Conservation (phyloP, 2,329 filamentous ascomycete genomes). For the Colletotrichum costaricense region DNA sequence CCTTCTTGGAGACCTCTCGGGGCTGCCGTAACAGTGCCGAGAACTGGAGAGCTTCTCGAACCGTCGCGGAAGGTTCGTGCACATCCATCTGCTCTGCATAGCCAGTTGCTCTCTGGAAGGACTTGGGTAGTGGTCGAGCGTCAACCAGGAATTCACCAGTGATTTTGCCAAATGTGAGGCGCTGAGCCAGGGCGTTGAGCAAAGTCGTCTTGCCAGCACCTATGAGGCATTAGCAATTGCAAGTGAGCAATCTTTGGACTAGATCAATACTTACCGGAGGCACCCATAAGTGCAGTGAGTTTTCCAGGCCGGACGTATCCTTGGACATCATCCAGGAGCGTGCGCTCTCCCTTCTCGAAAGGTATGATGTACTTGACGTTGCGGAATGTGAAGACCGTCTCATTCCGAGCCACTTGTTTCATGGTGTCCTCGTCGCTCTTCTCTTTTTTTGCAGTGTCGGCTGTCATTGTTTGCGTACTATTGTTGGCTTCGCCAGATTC, state of each 20-base stretch:
- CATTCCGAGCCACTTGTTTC: slow-evolving; percentile 69
- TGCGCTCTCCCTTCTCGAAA: slow-evolving; percentile 71
- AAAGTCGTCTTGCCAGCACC: slow-evolving; percentile 78
- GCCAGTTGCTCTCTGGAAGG: slow-evolving; percentile 84
- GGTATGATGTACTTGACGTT: slow-evolving; percentile 62
- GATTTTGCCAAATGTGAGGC: slow-evolving; percentile 81
- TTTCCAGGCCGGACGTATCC: slow-evolving; percentile 89
- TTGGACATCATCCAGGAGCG: slow-evolving; percentile 80
- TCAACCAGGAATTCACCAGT: slow-evolving; percentile 84
- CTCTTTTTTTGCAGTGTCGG: slow-evolving; percentile 32
- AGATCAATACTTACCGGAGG: slow-evolving; percentile 50
- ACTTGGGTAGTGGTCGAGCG: slow-evolving; percentile 75
- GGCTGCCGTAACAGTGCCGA: slow-evolving; percentile 74
- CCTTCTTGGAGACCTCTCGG: slow-evolving; percentile 63
- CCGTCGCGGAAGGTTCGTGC: slow-evolving; percentile 74
- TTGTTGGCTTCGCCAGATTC: slow-evolving; percentile 46
- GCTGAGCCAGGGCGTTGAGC: slow-evolving; percentile 78
- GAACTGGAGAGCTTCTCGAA: slow-evolving; percentile 74
- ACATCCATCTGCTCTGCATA: slow-evolving; percentile 75
- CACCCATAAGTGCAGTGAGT: slow-evolving; percentile 81
- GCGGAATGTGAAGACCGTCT: slow-evolving; percentile 66
- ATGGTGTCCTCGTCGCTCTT: slow-evolving; percentile 46
- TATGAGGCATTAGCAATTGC: slow-evolving; percentile 29
- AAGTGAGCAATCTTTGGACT: neutral
- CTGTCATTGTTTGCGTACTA: slow-evolving; percentile 73